phyloP scores from a whole-genome alignment of 257 asterid genomes.

The Echium plantagineum region DNA sequence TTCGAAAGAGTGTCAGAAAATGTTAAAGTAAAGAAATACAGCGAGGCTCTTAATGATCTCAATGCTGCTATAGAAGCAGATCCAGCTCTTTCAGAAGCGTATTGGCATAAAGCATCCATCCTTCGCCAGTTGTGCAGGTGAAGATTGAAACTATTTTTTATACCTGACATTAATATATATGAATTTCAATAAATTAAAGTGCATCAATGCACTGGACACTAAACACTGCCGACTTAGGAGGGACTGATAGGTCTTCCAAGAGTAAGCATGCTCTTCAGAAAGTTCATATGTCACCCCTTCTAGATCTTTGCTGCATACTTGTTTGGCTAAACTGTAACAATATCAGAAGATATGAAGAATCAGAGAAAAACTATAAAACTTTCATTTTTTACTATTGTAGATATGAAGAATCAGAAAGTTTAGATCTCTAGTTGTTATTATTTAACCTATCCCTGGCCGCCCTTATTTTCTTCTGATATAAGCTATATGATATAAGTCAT shows the following conservation, averaged over 20 bases:
- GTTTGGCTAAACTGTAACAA: no score
- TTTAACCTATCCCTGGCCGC: neutral
- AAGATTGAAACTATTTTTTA: neutral
- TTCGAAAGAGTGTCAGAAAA: slow-evolving; percentile 67
- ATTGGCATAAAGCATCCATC: slow-evolving; percentile 66
- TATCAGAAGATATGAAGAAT: no score
- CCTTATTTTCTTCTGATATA: slow-evolving; percentile 17
- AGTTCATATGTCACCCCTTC: no score
- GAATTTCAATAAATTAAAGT: no score
- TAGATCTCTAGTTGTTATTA: neutral
- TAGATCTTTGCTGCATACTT: neutral
- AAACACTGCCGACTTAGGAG: no score
- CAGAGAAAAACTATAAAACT: no score
- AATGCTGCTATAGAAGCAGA: slow-evolving; percentile 83
- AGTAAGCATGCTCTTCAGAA: no score
- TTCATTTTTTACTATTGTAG: no score
- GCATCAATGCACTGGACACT: no score
- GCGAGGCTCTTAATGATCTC: slow-evolving; percentile 78
- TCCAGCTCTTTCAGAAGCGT: slow-evolving; percentile 73
- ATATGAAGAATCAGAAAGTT: no score
- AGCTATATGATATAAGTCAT: slow-evolving; percentile 27
- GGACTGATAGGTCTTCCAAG: no score
- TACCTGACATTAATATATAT: no score
- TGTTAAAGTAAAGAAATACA: slow-evolving; percentile 66
- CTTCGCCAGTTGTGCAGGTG: slow-evolving; percentile 86